A percentile compares a stretch with the other conserved stretches of the same genome.
phyloP scores from a whole-genome alignment of 2,329 filamentous ascomycete genomes.

The Pestalotiopsis sp. region DNA sequence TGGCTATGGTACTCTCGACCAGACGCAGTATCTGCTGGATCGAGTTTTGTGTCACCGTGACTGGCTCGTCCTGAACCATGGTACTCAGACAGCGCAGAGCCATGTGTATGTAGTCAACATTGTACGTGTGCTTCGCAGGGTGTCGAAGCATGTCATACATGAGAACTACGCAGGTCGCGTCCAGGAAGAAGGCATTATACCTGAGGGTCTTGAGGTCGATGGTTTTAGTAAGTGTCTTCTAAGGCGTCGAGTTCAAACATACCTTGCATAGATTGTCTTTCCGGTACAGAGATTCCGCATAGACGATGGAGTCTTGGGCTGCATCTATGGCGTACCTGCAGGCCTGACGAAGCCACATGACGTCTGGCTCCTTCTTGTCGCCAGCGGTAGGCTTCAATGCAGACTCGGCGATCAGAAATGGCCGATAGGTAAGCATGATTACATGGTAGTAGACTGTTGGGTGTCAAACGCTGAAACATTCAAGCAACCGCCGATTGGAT shows the following conservation, averaged over 20 bases:
- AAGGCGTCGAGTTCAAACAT: background rate
- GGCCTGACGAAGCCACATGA: conserved; percentile 31
- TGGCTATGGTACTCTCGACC: conserved; percentile 25
- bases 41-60: conserved; percentile 19
- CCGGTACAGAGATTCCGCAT: conserved; percentile 15
- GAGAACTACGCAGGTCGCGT: conserved; percentile 29
- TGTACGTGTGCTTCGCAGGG: conserved; percentile 28
- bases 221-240: background rate
- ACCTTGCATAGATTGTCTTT: conserved; percentile 17
- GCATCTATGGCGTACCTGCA: conserved; percentile 30
- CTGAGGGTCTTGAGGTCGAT: conserved; percentile 8
- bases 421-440: conserved; percentile 24
- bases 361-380: conserved; percentile 7
- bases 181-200: conserved; percentile 30
- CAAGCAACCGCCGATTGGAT: background rate
- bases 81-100: conserved; percentile 23
- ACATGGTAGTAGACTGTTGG: conserved; percentile 20
- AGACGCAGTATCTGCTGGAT: conserved; percentile 20
- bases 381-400: conserved; percentile 17
- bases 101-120: conserved; percentile 29
- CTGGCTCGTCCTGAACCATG: conserved; percentile 23
- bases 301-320: conserved; percentile 29
- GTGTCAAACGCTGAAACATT: background rate
- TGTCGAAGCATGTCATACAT: conserved; percentile 30
- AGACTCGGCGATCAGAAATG: conserved; percentile 26